Percentiles rank a stretch among this genome's conserved stretches.
Conservation (phyloP, 495 filamentous ascomycete genomes). For the Trichoderma orchidacearum region DNA sequence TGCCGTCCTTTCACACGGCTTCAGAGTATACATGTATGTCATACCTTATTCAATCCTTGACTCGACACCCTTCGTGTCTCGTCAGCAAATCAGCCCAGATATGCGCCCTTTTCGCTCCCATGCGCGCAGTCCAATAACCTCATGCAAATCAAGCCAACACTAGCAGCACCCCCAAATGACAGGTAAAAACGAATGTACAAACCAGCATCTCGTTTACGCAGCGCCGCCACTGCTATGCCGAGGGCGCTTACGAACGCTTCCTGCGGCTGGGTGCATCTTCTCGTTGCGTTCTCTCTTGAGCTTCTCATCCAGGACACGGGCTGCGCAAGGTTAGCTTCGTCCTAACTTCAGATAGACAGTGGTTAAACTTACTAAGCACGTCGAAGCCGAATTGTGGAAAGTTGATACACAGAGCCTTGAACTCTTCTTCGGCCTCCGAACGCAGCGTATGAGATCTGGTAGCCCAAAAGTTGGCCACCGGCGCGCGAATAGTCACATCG, state of each 20-base stretch:
- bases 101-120: too few species aligned
- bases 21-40: too few species aligned
- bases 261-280: slow-evolving; percentile 32
- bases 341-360: not conserved
- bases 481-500: slow-evolving; percentile 62
- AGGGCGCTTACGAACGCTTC: slow-evolving; percentile 35
- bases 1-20: too few species aligned
- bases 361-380: slow-evolving; percentile 49
- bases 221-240: slow-evolving; percentile 24
- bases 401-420: slow-evolving; percentile 69
- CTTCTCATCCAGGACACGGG: slow-evolving; percentile 45
- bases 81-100: too few species aligned
- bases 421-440: slow-evolving; percentile 70
- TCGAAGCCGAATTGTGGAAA: slow-evolving; percentile 86
- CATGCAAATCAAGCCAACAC: not conserved
- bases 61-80: too few species aligned
- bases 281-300: slow-evolving; percentile 41
- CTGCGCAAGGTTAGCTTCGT: slow-evolving; percentile 14
- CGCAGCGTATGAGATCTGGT: slow-evolving; percentile 64
- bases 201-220: not conserved
- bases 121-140: too few species aligned
- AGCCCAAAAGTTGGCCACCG: slow-evolving; percentile 87
- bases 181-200: not conserved
- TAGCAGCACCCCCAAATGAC: not conserved
- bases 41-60: too few species aligned